Evolutionary conservation across 169 alveolate genomes (phyloP).

Genomic region (Babesia ovis): DNA sequence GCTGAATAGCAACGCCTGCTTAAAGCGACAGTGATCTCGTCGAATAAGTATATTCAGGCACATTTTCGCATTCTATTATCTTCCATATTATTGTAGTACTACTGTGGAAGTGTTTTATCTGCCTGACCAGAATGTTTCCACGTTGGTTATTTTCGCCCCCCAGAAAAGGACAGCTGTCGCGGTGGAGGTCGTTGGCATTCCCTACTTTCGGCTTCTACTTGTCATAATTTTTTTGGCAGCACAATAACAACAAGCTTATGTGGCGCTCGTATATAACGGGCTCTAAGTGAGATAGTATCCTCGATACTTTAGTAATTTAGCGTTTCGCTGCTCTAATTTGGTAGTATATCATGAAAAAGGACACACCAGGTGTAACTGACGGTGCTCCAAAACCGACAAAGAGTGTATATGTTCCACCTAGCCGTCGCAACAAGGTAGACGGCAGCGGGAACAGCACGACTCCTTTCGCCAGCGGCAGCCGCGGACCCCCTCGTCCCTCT

Average conservation of each 20-base stretch:
- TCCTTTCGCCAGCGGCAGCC: slow-evolving; percentile 23
- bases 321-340: slow-evolving; percentile 7
- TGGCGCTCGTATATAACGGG: slow-evolving; percentile 8
- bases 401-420: slow-evolving; percentile 66
- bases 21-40: no score
- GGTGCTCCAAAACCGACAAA: slow-evolving; percentile 47
- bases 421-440: slow-evolving; percentile 55
- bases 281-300: not conserved
- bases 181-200: not conserved
- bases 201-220: not conserved
- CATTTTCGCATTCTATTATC: not conserved
- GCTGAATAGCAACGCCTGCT: no score
- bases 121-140: not conserved
- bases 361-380: slow-evolving; percentile 26
- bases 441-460: slow-evolving; percentile 29
- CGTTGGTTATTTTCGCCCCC: slow-evolving; percentile 13
- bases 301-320: not conserved
- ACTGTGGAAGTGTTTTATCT: not conserved
- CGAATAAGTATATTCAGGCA: no score
- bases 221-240: slow-evolving; percentile 9
- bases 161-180: slow-evolving; percentile 21
- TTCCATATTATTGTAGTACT: not conserved
- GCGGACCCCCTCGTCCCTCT: slow-evolving; percentile 14
- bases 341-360: slow-evolving; percentile 38
- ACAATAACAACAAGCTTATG: not conserved